phyloP scores from a whole-genome alignment of 345 rosid genomes.

The Sonneratia caseolaris region DNA sequence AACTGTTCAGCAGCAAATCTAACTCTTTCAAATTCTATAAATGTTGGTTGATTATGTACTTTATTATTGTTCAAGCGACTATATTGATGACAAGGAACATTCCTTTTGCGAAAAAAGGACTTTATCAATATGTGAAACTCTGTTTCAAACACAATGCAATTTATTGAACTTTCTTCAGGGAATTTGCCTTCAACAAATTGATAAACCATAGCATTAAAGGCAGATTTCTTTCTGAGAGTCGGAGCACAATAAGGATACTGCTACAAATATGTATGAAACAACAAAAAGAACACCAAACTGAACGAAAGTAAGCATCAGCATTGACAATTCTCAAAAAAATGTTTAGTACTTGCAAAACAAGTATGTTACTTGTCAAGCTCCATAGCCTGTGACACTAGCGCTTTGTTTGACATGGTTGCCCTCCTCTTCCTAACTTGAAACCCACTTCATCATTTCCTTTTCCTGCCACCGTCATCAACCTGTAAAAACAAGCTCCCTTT shows the following conservation, averaged over 20 bases:
- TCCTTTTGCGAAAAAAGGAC: too few species aligned
- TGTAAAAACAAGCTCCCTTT: constrained; percentile 9
- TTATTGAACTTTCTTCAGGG: not conserved
- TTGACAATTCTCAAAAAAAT: too few species aligned
- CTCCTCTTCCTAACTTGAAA: constrained; percentile 84
- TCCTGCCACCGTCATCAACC: constrained; percentile 69
- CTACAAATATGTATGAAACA: not conserved
- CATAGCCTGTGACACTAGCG: constrained; percentile 91
- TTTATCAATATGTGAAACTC: too few species aligned
- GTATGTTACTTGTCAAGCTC: constrained; percentile 61
- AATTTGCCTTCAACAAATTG: not conserved
- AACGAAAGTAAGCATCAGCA: not conserved
- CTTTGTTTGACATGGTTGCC: constrained; percentile 57
- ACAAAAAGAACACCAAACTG: not conserved
- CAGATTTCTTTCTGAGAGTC: not conserved
- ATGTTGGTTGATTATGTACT: too few species aligned
- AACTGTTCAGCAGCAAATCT: not conserved
- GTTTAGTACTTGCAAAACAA: not conserved
- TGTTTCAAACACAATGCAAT: too few species aligned
- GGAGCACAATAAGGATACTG: not conserved
- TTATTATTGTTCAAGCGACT: too few species aligned
- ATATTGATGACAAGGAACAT: too few species aligned
- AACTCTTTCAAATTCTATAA: not conserved
- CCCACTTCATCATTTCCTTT: constrained; percentile 51
- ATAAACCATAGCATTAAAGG: not conserved